A percentile compares a stretch with the other conserved stretches of the same genome.
These are phyloP conservation scores for Huntiella savannae DNA, from an alignment of 2,329 filamentous ascomycete genomes.

Conservation along the genomic window DNA sequence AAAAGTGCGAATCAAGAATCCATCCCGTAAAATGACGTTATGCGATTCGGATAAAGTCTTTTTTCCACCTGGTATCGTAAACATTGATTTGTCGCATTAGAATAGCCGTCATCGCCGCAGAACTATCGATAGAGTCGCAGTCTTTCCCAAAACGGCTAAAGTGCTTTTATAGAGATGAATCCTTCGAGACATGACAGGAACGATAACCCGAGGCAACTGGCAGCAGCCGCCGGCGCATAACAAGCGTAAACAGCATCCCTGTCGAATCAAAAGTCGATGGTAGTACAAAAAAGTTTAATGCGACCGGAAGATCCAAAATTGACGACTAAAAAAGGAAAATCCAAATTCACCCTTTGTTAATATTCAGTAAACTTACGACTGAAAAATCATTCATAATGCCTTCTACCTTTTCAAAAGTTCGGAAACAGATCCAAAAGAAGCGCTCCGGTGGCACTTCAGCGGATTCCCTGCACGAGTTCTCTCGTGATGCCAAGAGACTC, in stretches of 20 bases:
- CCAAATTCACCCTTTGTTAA: background rate
- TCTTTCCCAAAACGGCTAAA: conserved; percentile 9
- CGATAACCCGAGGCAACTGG: background rate
- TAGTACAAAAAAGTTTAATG: conserved; percentile 4
- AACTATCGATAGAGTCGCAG: background rate
- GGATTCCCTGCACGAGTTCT: conserved; percentile 67
- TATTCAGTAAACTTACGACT: background rate
- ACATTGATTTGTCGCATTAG: no score
- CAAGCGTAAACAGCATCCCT: background rate
- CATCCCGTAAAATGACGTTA: no score
- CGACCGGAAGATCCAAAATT: no score
- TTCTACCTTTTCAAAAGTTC: conserved; percentile 59
- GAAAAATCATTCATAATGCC: conserved; percentile 39
- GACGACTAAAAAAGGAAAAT: background rate
- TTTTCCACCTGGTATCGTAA: no score
- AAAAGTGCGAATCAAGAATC: no score
- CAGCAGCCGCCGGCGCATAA: background rate
- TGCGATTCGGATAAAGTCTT: no score
- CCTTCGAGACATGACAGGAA: background rate
- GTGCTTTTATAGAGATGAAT: background rate
- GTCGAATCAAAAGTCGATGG: conserved; percentile 4
- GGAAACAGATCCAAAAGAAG: conserved; percentile 84
- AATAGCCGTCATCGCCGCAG: no score
- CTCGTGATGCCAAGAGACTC: conserved; percentile 65
- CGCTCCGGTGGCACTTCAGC: conserved; percentile 41